Evolutionary conservation across 208 protist genomes (phyloP), one percentile per base, ranked within the genome.

Genomic region (Leptomonas pyrrhocoris): DNA sequence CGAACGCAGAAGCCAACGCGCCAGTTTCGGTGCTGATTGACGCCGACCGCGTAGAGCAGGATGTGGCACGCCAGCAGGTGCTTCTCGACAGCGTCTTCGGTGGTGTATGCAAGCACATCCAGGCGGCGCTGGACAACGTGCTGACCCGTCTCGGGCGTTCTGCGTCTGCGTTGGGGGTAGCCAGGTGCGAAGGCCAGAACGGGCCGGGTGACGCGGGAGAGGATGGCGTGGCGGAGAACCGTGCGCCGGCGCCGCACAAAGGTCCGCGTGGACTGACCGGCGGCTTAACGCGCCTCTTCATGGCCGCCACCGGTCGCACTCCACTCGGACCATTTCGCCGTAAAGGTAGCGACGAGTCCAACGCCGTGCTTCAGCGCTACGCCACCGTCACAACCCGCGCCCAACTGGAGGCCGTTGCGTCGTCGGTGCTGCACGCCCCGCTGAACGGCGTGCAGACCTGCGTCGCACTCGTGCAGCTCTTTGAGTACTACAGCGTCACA

Each of bases 61-160:
- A 63, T 31, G 23, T 34, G 36, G 70, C 56, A 11, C 76, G 25
- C 0, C 77, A 83, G 66, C 48, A 56, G 19, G 36, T 51, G 8
- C 34, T 93, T 23, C 74, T 96, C 8, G 74, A 85, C 59, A 74
- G 64, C 23, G 65, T 91, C 30, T 95, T 95, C 75, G 86, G 81
- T 25, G 83, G 83, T 15, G 72, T 94, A 4, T 82, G 70, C 59
- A 93, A 89, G 73, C 88, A 94, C 66, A 76, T 94, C 40, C 68
- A 73, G 7, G 68, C 63, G 56, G 84, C 83, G 28, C 72, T 96
- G 27, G 83, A 91, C 12, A 81, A 77, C 49, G 80, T 89, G 34
- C 62, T 93, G 45, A 80, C 90, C 55, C 80, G 84, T 0, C 84
- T 95, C 34, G 53, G 80, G 28, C 77, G 81, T 9, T 57, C 50